Evolutionary conservation across 345 rosid genomes (phyloP), one percentile per base, ranked within the genome.

Genomic region (Boechera retrofracta): DNA sequence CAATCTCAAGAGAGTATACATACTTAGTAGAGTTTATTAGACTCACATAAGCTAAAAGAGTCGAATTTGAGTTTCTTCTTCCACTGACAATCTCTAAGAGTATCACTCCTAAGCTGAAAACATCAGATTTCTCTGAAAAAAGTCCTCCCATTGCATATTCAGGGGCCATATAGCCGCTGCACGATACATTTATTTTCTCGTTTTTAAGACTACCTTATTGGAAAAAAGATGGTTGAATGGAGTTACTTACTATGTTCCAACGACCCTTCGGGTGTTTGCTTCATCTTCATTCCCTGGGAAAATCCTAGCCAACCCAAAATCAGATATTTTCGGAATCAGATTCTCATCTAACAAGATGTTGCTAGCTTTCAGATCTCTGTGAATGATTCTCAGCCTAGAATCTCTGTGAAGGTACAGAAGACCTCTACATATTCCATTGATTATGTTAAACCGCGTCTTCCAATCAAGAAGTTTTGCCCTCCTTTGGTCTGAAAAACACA

Each of bases 291-390:
- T 79, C 56, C 54, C 81, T 2, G 77, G 73, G 48, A 84, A 85
- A 42, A 85, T 81, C 70, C 79, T 80, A 0, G 89, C 91, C 53
- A 78, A 52, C 39, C 84, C 89, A 9, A 87, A 87, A 69, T 82
- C 86, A 6, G 80, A 85, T 63, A 87, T 85, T 47, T 77, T 85
- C 1, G 89, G 86, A 32, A 81, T 81, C 41, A 84, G 52, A 58
- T 75, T 76, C 71, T 87, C 79, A 71, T 85, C 91, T 44, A 87
- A 81, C 69, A 87, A 73, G 39, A 87, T 79, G 45, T 84, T 87
- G 16, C 89, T 79, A 12, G 83, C 64, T 78, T 82, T 87, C 6
- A 87, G 52, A 77, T 87, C 90, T 44, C 88, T 73, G 48, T 85
- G 90, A 28, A 83, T 85, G 42, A 87, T 83, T 18, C 79, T 69